Evolutionary conservation across 2,329 filamentous ascomycete species (phyloP).

Genomic region (Davidsoniella eucalypti): DNA sequence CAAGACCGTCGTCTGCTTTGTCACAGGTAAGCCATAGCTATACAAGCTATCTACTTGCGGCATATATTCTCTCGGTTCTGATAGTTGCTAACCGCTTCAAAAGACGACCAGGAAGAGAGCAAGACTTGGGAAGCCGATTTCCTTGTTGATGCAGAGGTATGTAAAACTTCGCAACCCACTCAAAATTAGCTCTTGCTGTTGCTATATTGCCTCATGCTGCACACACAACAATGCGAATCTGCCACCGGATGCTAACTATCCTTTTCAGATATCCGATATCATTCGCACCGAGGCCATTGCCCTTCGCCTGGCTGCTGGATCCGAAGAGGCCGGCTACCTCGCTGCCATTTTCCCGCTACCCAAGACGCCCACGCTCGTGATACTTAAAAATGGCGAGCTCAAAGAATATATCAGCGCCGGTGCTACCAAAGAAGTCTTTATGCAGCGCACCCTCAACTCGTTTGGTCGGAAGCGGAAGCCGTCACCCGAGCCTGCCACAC

Average conservation of each 20-base stretch:
- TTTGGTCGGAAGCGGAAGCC: constrained; percentile 17
- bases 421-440: constrained; percentile 48
- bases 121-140: constrained; percentile 57
- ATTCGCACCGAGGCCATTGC: constrained; percentile 49
- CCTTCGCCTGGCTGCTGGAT: constrained; percentile 54
- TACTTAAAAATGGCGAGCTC: constrained; percentile 65
- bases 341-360: constrained; percentile 69
- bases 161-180: constrained; percentile 11
- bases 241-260: background rate
- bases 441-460: constrained; percentile 25
- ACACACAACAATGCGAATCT: constrained; percentile 1
- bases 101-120: constrained; percentile 56
- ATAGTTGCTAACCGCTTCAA: background rate
- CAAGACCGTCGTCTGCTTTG: constrained; percentile 73
- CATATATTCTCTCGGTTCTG: background rate
- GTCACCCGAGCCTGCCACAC: constrained; percentile 6
- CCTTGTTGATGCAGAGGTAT: constrained; percentile 38
- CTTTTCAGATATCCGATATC: constrained; percentile 32
- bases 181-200: background rate
- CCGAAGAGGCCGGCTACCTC: constrained; percentile 66
- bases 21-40: constrained; percentile 41
- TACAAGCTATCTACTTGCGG: background rate
- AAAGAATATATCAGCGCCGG: constrained; percentile 59
- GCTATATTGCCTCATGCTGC: background rate
- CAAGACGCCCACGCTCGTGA: constrained; percentile 58